Evolutionary conservation across 495 filamentous ascomycete species (phyloP).

Genomic region (Daldinia vernicosa): DNA sequence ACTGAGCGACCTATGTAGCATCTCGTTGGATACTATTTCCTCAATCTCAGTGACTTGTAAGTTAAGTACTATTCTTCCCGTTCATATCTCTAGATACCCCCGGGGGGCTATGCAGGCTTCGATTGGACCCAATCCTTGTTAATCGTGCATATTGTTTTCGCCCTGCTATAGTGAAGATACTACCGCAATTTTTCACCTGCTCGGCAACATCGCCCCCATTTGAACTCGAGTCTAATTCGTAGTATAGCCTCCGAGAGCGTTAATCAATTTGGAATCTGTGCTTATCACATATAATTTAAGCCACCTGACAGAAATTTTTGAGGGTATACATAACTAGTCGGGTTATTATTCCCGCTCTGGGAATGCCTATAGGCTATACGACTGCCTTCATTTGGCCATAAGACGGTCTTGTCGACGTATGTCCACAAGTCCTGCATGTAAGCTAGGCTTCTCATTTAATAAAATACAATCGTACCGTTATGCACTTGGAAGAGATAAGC

Average conservation of each 20-base stretch:
- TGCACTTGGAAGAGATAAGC: not conserved
- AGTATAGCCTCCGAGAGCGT: constrained; percentile 6
- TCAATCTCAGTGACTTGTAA: not conserved
- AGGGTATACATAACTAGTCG: not conserved
- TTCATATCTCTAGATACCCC: not conserved
- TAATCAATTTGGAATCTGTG: not conserved
- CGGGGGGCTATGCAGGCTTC: not conserved
- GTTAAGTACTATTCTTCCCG: not conserved
- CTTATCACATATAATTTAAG: constrained; percentile 7
- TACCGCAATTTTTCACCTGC: not conserved
- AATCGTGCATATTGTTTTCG: constrained; percentile 3
- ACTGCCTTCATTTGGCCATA: constrained; percentile 1
- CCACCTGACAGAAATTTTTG: constrained; percentile 9
- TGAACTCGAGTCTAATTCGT: not conserved
- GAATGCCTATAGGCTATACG: not conserved
- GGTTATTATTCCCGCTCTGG: not conserved
- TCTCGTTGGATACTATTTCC: not conserved
- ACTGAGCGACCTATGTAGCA: not conserved
- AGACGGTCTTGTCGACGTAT: not conserved
- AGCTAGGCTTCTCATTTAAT: not conserved
- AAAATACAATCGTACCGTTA: not conserved
- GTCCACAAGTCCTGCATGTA: not conserved
- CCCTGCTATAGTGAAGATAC: constrained; percentile 12
- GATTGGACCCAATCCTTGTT: not conserved
- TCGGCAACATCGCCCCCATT: not conserved